Base-by-base conservation (phyloP, 2,329 filamentous ascomycete genomes). In the Tolypocladium endophyticum region DNA sequence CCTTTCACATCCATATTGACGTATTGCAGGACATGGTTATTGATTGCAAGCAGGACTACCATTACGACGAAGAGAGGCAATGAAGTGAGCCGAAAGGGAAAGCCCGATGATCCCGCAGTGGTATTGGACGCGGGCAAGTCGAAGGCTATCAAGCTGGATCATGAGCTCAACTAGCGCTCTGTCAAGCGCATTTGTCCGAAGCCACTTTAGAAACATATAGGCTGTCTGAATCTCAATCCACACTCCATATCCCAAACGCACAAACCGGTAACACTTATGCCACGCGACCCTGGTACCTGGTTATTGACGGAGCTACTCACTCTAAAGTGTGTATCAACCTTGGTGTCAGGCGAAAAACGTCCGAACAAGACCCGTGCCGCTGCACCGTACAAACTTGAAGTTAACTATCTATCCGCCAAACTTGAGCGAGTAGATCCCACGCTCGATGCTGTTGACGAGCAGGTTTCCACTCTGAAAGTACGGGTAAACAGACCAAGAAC, bases 361-460 rank as follows among this genome's bases (percentile, higher is more conserved):
- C n/a, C n/a, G n/a, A n/a, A n/a, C n/a, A n/a, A n/a, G n/a, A n/a
- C n/a, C 7, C 39, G 18, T 6, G 18, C 18, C 6, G 39, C 39
- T n/a, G 39, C 20, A 43, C 1, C 20, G 20, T 20, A 39, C 38
- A 18, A n/a, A 43, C 14, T 18, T 12, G 18, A 45, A 30, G 25
- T 6, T 14, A 30, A 14, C 25, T 33, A 33, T 50, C 52, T 58
- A 62, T 20, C 52, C 47, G 8, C 33, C 59, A 33, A 63, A 35
- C 47, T 59, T 78, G 47, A 81, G 68, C 18, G 76, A 72, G 62
- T 77, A 80, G 3, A 74, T 68, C 41, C 78, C 79, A 2, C 78
- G 68, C 71, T 81, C 79, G 60, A 81, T 81, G 25, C 71, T 76
- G 68, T 80, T 81, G 54, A 81, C 64, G 1, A 81, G 65, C 39